These are phyloP conservation scores for Nematodospora valgi DNA, from an alignment of 805 yeast species.

Conservation along the genomic window DNA sequence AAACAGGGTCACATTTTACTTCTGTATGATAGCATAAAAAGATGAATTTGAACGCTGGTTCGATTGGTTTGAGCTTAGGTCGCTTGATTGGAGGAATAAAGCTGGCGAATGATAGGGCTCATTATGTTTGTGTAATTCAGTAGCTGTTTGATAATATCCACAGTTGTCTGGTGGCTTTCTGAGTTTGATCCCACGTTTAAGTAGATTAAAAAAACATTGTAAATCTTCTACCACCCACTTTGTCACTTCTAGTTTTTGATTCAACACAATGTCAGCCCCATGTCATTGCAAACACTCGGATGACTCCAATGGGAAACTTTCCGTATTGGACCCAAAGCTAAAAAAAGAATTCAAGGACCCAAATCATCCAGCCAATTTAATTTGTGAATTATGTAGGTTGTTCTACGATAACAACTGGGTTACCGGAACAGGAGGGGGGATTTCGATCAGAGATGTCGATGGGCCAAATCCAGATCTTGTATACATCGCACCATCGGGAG, in stretches of 20 bases:
- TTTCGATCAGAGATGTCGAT: slow-evolving; percentile 60
- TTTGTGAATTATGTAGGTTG: slow-evolving; percentile 73
- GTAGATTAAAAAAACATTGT: too few relatives aligned
- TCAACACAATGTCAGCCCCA: slow-evolving; percentile 14
- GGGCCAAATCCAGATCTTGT: slow-evolving; percentile 45
- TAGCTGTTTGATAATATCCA: too few relatives aligned
- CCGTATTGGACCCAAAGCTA: slow-evolving; percentile 6
- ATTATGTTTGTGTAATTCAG: too few relatives aligned
- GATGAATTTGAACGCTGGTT: too few relatives aligned
- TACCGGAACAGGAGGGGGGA: slow-evolving; percentile 96
- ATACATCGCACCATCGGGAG: slow-evolving; percentile 92
- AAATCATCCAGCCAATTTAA: slow-evolving; percentile 76
- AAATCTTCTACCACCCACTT: neutral
- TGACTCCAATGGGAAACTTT: neutral
- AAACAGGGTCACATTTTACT: too few relatives aligned
- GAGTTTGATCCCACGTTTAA: too few relatives aligned
- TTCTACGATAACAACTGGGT: slow-evolving; percentile 88
- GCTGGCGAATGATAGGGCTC: too few relatives aligned
- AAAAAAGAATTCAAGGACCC: slow-evolving; percentile 41
- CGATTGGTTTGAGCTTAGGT: too few relatives aligned
- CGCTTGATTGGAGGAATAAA: too few relatives aligned
- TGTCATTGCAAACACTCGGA: slow-evolving; percentile 12
- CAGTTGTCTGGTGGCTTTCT: too few relatives aligned
- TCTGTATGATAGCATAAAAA: too few relatives aligned
- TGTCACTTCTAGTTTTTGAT: neutral